Evolutionary conservation across 2,329 filamentous ascomycete species (phyloP).

Genomic region (Microcyclospora pomicola): DNA sequence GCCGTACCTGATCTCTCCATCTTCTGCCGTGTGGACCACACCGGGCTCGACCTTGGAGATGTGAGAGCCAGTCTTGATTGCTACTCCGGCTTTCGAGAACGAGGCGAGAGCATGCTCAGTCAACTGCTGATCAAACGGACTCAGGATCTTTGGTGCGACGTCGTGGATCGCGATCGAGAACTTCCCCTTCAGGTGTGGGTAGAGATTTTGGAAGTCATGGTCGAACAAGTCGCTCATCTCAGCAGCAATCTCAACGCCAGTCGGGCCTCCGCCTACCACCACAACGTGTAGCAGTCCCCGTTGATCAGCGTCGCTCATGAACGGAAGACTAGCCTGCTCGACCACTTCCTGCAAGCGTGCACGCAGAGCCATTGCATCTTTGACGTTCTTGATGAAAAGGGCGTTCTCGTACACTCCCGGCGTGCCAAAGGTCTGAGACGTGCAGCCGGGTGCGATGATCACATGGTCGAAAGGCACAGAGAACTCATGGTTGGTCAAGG

Average conservation of each 20-base stretch:
- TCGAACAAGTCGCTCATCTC: slow-evolving; percentile 31
- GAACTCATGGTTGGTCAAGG: slow-evolving; percentile 19
- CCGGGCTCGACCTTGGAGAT: slow-evolving; percentile 25
- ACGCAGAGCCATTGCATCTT: slow-evolving; percentile 23
- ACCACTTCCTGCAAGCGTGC: slow-evolving; percentile 25
- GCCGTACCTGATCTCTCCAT: slow-evolving; percentile 23
- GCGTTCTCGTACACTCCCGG: slow-evolving; percentile 27
- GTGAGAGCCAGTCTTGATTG: slow-evolving; percentile 26
- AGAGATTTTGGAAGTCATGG: slow-evolving; percentile 26
- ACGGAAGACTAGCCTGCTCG: slow-evolving; percentile 24
- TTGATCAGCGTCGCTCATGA: slow-evolving; percentile 16
- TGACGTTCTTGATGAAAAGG: slow-evolving; percentile 25
- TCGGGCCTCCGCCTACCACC: slow-evolving; percentile 30
- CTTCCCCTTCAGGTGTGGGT: slow-evolving; percentile 27
- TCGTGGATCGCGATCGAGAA: slow-evolving; percentile 32
- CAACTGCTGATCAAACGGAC: slow-evolving; percentile 28
- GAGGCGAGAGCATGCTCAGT: slow-evolving; percentile 29
- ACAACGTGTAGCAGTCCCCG: slow-evolving; percentile 25
- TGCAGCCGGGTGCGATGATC: slow-evolving; percentile 30
- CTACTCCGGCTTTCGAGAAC: slow-evolving; percentile 24
- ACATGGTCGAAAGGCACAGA: slow-evolving; percentile 30
- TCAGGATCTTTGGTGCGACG: slow-evolving; percentile 28
- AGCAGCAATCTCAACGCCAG: slow-evolving; percentile 30
- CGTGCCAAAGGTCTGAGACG: slow-evolving; percentile 28
- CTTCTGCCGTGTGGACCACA: slow-evolving; percentile 24